Base-by-base conservation (phyloP, 768 basidiomycete species). In the Boletus subcaerulescens region DNA sequence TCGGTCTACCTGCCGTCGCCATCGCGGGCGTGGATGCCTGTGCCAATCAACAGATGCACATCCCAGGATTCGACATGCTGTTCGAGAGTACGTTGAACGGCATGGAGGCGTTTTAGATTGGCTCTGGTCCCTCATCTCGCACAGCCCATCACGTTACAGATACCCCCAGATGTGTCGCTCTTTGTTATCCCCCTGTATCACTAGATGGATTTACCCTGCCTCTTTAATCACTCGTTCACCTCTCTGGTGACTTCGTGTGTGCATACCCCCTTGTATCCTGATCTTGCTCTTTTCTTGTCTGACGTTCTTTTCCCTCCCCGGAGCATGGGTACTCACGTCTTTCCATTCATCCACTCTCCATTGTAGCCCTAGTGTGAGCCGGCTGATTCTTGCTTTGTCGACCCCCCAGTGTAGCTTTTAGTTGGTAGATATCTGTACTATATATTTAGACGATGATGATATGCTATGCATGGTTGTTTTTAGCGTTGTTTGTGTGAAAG, bases 31-130 rank as follows among this genome's bases (percentile, higher is more conserved):
- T 60, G 12, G 63, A 62, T 4, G 8, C 14, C 8, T 45, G 44
- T 8, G 18, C 18, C 3, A 44, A 45, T 45, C 35, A 15, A 5
- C 43, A 36, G 35, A 45, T 52, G 36, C 36, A 29, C 18, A 0
- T 55, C 10, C 15, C 53, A 1, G 59, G 29, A 0, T 61, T 66
- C 22, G 64, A 66, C 18, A 53, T 62, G 51, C 17, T 64, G 22
- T 61, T 63, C 12, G 55, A 60, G 10, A 32, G 43, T 8, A 6
- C 49, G 3, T 60, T 65, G 29, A 7, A 43, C 0, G 56, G 56
- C 2, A 52, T 66, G 45, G 40, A 54, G 2, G 64, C 2, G 2
- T 65, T 60, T 20, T 62, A 50, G 45, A 46, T 15, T 5, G 4
- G 35, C 15, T 36, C 35, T 13, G 35, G 35, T 13, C 13, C 35